Evolutionary conservation across 2,329 filamentous ascomycete genomes (phyloP).

Genomic region (Ophiocordyceps polyrhachis-furcata): DNA sequence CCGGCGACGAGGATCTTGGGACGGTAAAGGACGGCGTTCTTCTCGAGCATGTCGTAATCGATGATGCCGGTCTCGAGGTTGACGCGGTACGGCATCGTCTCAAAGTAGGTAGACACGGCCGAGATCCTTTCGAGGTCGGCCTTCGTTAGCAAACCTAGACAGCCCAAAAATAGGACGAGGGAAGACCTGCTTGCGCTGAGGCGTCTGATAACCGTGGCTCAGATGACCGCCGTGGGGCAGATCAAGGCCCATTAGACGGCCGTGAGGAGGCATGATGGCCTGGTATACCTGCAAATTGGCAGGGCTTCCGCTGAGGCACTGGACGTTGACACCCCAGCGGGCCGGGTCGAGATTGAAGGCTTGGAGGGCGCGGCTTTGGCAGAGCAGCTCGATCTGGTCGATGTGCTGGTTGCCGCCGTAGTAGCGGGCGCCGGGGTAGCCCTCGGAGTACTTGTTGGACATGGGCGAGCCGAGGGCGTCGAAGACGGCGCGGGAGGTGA

Average conservation of each 20-base stretch:
- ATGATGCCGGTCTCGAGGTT: constrained; percentile 84
- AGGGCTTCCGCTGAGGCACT: constrained; percentile 79
- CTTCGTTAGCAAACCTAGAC: background rate
- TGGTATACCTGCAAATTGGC: constrained; percentile 98
- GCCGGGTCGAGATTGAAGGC: constrained; percentile 71
- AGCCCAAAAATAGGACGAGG: too few species aligned
- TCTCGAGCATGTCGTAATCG: constrained; percentile 84
- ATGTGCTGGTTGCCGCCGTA: constrained; percentile 99
- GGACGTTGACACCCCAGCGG: constrained; percentile 98
- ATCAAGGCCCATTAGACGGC: constrained; percentile 91
- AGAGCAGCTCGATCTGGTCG: constrained; percentile 85
- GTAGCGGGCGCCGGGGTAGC: constrained; percentile 94
- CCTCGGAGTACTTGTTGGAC: constrained; percentile 99
- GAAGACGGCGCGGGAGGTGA: constrained; percentile 95
- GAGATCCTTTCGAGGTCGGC: constrained; percentile 51
- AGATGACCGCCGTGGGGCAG: constrained; percentile 88
- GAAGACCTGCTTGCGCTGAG: constrained; percentile 61
- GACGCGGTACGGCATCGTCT: constrained; percentile 93
- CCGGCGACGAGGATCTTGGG: constrained; percentile 93
- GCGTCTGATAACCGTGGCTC: constrained; percentile 94
- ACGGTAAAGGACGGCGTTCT: constrained; percentile 79
- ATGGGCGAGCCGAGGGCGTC: constrained; percentile 88
- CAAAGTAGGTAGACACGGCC: constrained; percentile 95
- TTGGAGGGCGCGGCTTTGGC: constrained; percentile 82
- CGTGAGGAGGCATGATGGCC: constrained; percentile 88